These are phyloP conservation scores for Neohortaea acidophila DNA, from an alignment of 495 filamentous ascomycete species.

Conservation along the genomic window DNA sequence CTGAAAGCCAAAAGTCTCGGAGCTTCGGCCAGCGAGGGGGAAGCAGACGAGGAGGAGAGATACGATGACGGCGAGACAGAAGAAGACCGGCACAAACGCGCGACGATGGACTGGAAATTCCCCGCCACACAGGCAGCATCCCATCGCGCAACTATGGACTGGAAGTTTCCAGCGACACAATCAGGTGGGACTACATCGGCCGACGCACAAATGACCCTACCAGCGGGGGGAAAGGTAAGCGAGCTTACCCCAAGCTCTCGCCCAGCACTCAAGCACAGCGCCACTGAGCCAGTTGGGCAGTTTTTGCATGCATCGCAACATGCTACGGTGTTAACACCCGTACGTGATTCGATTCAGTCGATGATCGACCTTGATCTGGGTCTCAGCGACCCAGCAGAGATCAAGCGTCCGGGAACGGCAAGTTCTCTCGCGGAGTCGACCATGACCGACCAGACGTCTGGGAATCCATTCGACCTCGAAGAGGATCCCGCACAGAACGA, in stretches of 20 bases:
- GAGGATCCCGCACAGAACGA: conserved; percentile 14
- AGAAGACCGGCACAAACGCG: conserved; percentile 31
- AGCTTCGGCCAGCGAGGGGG: conserved; percentile 30
- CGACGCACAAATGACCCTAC: conserved; percentile 14
- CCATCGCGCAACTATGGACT: conserved; percentile 22
- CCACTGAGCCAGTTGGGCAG: conserved; percentile 23
- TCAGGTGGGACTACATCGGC: conserved; percentile 7
- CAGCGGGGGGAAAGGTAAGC: conserved; percentile 12
- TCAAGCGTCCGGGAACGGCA: conserved; percentile 24
- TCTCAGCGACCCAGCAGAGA: conserved; percentile 18
- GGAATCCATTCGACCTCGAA: conserved; percentile 30
- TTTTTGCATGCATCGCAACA: conserved; percentile 16
- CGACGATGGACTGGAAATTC: conserved; percentile 49
- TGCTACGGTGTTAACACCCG: conserved; percentile 13
- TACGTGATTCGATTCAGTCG: conserved; percentile 23
- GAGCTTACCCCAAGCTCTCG: conserved; percentile 20
- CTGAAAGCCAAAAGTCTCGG: conserved; percentile 36
- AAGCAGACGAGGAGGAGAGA: conserved; percentile 21
- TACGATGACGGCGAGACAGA: conserved; percentile 26
- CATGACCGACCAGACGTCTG: conserved; percentile 22
- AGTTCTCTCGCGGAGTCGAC: conserved; percentile 22
- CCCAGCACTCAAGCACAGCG: conserved; percentile 22
- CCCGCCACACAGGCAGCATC: conserved; percentile 37
- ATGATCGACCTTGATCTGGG: conserved; percentile 28
- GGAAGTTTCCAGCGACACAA: conserved; percentile 11